A percentile compares a stretch with the other conserved stretches of the same genome.
phyloP scores from a whole-genome alignment of 169 alveolate species.

The Plasmodium yoelii region DNA sequence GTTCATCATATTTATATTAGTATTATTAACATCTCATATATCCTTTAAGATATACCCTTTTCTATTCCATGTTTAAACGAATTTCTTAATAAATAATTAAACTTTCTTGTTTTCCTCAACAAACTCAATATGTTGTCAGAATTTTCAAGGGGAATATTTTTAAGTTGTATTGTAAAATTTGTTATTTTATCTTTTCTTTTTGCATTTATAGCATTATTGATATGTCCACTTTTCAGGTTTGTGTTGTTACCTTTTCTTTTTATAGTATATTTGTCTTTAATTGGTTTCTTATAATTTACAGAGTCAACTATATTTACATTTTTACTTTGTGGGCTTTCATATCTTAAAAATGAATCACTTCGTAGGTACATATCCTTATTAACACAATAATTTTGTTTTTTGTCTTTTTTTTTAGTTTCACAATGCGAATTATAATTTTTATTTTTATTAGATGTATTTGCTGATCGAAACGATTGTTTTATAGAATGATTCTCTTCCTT shows the following conservation, averaged over 20 bases:
- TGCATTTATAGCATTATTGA: conserved; percentile 14
- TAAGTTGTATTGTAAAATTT: conserved; percentile 39
- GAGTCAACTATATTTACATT: conserved; percentile 8
- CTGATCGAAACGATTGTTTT: conserved; percentile 6
- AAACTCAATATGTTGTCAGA: conserved; percentile 32
- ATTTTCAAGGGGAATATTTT: conserved; percentile 27
- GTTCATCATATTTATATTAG: background rate
- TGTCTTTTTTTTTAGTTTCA: conserved; percentile 11
- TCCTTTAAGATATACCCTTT: conserved; percentile 13
- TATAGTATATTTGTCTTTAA: conserved; percentile 13
- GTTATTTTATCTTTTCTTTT: conserved; percentile 22
- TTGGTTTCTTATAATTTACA: conserved; percentile 2
- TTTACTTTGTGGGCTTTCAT: conserved; percentile 17
- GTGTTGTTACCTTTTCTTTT: conserved; percentile 5
- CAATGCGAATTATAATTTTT: background rate
- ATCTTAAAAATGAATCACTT: conserved; percentile 33
- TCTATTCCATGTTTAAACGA: conserved; percentile 14
- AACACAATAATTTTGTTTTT: conserved; percentile 1
- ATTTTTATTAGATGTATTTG: conserved; percentile 24
- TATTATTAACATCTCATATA: conserved; percentile 5
- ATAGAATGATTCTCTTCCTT: conserved; percentile 8
- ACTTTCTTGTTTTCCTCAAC: conserved; percentile 47
- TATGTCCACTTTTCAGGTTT: conserved; percentile 12
- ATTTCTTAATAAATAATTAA: conserved; percentile 49
- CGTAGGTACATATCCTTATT: conserved; percentile 21